Base-by-base conservation (phyloP, 2,329 filamentous ascomycete species). In the Colletotrichum sublineola region DNA sequence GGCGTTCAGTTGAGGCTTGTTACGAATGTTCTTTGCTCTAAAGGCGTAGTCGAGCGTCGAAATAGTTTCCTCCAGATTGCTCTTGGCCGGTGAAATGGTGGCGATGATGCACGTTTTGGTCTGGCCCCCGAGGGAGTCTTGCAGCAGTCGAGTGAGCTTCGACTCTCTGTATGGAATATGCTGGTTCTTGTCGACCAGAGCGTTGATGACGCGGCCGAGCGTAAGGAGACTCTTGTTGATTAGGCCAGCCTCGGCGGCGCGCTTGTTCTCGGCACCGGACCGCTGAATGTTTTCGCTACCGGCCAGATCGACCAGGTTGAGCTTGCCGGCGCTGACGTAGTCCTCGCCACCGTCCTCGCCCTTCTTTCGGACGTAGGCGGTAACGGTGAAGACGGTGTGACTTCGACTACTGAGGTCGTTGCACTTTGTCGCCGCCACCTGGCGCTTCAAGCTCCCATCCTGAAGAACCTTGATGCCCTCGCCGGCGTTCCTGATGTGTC, bases 31-130 rank as follows among this genome's bases (percentile, higher is more conserved):
- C 86, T 99, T 99, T 20, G 96, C 96, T 58, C 96, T 90, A 83
- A 98, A 98, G 14, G 96, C 97, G 79, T 99, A 99, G 81, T 99
- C 96, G 1, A 99, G 88, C 0, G 97, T 99, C 0, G 96, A 98
- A 73, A 99, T 98, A 0, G 97, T 99, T 82, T 99, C 96, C 79
- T 99, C 96, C 1, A 99, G 86, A 77, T 98, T 99, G 82, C 92
- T 95, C 82, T 96, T 97, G 9, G 95, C 94, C 1, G 96, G 95
- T 2, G 96, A 98, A 52, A 99, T 89, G 0, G 96, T 99, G 7
- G 96, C 96, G 78, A 99, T 98, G 76, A 99, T 99, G 84, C 96
- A 99, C 0, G 96, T 99, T 80, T 99, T 99, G 1, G 97, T 99
- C 64, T 93, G 91, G 3, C 96, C 96, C 74, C 96, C 96, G 0